These are phyloP conservation scores for Rhododendron simsii DNA, from an alignment of 148 eudicot species.

Conservation along the genomic window DNA sequence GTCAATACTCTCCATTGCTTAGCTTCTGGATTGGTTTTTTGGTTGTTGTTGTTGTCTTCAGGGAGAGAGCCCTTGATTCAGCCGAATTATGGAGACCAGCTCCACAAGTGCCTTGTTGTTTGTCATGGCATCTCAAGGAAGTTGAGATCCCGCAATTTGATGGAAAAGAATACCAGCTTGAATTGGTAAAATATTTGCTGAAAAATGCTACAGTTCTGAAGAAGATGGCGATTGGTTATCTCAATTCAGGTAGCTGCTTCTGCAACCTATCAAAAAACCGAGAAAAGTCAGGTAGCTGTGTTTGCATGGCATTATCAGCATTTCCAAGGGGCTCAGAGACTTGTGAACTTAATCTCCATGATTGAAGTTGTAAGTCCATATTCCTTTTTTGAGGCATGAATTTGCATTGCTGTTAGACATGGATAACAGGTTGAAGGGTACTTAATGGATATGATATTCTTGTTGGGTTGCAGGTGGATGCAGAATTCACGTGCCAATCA, in stretches of 20 bases:
- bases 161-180: neutral
- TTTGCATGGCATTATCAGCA: no score
- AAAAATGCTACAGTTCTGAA: neutral
- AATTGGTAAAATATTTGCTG: neutral
- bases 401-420: no score
- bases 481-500: neutral
- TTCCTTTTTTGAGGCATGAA: no score
- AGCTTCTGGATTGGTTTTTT: neutral
- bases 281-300: no score
- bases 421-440: no score
- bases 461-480: no score
- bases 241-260: neutral
- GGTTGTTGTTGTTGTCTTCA: neutral
- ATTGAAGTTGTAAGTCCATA: no score
- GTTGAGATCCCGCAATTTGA: neutral
- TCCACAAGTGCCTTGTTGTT: neutral
- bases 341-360: no score
- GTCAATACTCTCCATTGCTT: neutral
- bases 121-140: neutral
- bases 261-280: no score
- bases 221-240: neutral
- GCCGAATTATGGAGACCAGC: neutral
- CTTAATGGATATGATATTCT: no score
- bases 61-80: neutral
- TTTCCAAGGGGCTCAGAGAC: no score